A percentile compares a stretch with the other conserved stretches of the same genome.
phyloP scores from a whole-genome alignment of 2,329 filamentous ascomycete genomes.

The Ophiocordyceps camponoti-rufipedis region DNA sequence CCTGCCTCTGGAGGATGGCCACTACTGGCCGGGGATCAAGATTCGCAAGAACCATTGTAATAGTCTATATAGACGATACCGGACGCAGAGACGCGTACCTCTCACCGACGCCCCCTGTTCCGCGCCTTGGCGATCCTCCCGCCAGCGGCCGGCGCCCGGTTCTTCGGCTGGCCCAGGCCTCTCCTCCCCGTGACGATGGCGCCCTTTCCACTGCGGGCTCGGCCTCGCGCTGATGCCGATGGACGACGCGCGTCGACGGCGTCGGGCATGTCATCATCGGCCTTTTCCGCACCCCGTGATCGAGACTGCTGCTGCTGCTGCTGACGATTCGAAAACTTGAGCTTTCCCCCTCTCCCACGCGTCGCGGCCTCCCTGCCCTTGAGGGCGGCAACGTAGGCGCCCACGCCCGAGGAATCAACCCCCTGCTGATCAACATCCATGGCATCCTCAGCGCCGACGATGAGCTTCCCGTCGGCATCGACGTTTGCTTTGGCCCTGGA shows the following conservation, averaged over 20 bases:
- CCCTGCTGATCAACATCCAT: conserved; percentile 48
- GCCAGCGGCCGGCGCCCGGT: conserved; percentile 17
- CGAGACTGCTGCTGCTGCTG: no score
- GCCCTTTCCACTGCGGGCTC: conserved; percentile 24
- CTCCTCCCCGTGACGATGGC: conserved; percentile 25
- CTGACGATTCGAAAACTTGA: conserved; percentile 52
- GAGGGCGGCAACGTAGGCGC: conserved; percentile 52
- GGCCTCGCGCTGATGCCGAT: no score
- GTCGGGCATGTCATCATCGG: conserved; percentile 34
- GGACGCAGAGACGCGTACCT: no score
- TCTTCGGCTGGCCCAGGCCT: conserved; percentile 32
- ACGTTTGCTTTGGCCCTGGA: conserved; percentile 44
- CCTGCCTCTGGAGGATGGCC: no score
- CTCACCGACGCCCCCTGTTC: conserved; percentile 2
- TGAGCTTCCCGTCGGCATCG: conserved; percentile 64
- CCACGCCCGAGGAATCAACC: conserved; percentile 36
- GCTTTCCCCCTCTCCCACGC: conserved; percentile 45
- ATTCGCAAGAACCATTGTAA: no score
- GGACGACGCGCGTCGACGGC: conserved; percentile 12
- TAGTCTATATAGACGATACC: no score
- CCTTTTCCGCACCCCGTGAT: conserved; percentile 20
- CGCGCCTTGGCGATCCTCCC: conserved; percentile 21
- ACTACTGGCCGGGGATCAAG: no score
- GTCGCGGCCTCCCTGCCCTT: conserved; percentile 47
- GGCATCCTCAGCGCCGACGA: conserved; percentile 44